Base-by-base conservation (phyloP, 345 rosid genomes). In the Anacardium occidentale region DNA sequence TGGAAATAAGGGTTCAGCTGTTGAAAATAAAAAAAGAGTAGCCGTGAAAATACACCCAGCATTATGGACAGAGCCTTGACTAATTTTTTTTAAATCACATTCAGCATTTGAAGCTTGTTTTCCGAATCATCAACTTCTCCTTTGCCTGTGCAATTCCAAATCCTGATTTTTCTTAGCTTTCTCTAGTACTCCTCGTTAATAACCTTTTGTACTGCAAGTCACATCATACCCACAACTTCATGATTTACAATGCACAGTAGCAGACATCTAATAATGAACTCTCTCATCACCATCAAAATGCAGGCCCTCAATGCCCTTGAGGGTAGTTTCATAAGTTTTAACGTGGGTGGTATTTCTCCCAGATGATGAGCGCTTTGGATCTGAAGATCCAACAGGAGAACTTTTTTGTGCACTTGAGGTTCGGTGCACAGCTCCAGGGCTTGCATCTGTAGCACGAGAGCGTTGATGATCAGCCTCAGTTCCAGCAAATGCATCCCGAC, bases 281-380 rank as follows among this genome's bases (percentile, higher is more conserved):
- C 78, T 82, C 67, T 86, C 90, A 17, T 86, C 87, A 61, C 70
- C 51, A 59, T 85, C 91, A 53, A 91, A 83, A 74, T 81, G 88
- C 74, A 91, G 87, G 62, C 79, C 66, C 77, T 89, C 92, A 0
- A 91, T 85, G 74, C 92, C 97, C 79, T 84, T 89, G 0, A 91
- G 78, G 47, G 92, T 78, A 34, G 87, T 73, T 48, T 91, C 97
- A n/a, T 83, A 89, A 18, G 75, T 80, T 84, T 86, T 87, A 51
- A 75, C 62, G 44, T 83, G 83, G 8, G 79, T 13, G 0, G 78
- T 65, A 32, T 77, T 84, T 82, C 94, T 84, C 5, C 85, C 85
- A 5, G 94, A 87, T 11, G 84, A 72, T 15, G 89, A 45, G 20
- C 85, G 93, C 84, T 87, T 87, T 20, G 86, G 82, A 32, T 87